Percentiles rank a stretch among this genome's conserved stretches.
phyloP scores from a whole-genome alignment of 2,329 filamentous ascomycete species.

The Stagonosporopsis tanaceti region DNA sequence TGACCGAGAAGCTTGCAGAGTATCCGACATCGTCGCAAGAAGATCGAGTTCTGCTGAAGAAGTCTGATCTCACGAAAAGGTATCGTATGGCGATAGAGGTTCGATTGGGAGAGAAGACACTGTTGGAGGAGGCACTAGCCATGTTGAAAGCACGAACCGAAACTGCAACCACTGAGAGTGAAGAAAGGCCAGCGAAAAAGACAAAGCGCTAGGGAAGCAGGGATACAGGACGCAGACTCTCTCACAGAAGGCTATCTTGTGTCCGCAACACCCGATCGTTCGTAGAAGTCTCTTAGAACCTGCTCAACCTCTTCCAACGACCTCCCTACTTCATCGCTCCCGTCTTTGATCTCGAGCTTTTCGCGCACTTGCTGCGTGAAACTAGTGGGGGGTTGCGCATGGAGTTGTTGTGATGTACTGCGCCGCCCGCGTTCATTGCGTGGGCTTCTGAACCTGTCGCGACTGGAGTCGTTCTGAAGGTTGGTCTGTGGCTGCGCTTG shows the following conservation, averaged over 20 bases:
- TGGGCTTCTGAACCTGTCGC: neutral
- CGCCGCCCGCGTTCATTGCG: too few relatives aligned
- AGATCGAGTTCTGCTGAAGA: constrained; percentile 23
- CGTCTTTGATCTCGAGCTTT: neutral
- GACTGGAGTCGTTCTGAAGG: neutral
- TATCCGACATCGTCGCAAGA: constrained; percentile 26
- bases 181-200: constrained; percentile 12
- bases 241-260: neutral
- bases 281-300: constrained; percentile 2
- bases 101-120: constrained; percentile 29
- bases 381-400: neutral
- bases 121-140: constrained; percentile 27
- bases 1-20: constrained; percentile 23
- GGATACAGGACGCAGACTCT: neutral
- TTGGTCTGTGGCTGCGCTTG: neutral
- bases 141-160: constrained; percentile 4
- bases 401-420: neutral
- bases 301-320: constrained; percentile 1
- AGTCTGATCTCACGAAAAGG: constrained; percentile 17
- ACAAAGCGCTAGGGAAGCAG: neutral
- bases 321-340: neutral
- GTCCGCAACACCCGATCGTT: neutral
- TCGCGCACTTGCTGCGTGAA: constrained; percentile 3
- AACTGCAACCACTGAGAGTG: neutral
- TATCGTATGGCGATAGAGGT: constrained; percentile 31